These are phyloP conservation scores for Xerocomus spinulosus DNA, from an alignment of 768 basidiomycete species.

Conservation along the genomic window DNA sequence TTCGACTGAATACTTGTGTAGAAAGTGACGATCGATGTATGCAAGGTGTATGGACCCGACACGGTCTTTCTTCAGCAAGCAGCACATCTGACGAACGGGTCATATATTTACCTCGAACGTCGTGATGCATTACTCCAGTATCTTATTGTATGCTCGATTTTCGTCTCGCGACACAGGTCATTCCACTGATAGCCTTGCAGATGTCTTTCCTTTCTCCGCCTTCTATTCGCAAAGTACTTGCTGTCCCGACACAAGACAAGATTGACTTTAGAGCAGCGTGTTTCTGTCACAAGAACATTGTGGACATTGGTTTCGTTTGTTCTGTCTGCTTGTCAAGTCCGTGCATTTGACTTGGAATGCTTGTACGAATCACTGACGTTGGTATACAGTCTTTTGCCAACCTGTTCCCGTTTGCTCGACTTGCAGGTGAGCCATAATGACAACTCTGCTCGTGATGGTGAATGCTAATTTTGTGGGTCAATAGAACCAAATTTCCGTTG, in stretches of 20 bases:
- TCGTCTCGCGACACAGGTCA: neutral
- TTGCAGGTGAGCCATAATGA: conserved; percentile 71
- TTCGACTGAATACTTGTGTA: conserved; percentile 35
- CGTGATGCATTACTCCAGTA: conserved; percentile 90
- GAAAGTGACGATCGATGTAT: conserved; percentile 97
- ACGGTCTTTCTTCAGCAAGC: conserved; percentile 98
- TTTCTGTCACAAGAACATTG: conserved; percentile 96
- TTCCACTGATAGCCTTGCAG: conserved; percentile 37
- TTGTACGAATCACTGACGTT: conserved; percentile 7
- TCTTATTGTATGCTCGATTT: conserved; percentile 53
- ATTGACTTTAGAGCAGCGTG: conserved; percentile 97
- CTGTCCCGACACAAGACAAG: conserved; percentile 88
- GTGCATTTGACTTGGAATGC: conserved; percentile 26
- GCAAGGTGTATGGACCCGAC: conserved; percentile 85
- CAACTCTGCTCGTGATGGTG: neutral
- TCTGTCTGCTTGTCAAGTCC: conserved; percentile 96
- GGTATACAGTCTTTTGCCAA: conserved; percentile 77
- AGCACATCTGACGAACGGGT: conserved; percentile 89
- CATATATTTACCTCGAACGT: conserved; percentile 81
- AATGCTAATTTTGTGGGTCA: conserved; percentile 1
- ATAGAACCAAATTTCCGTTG: conserved; percentile 91
- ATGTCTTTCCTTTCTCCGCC: conserved; percentile 78
- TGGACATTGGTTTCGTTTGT: conserved; percentile 96
- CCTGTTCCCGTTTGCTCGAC: conserved; percentile 93
- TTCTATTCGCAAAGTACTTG: conserved; percentile 68